These are phyloP conservation scores for Yamadazyma kitorensis DNA, from an alignment of 805 yeast genomes.

Conservation along the genomic window DNA sequence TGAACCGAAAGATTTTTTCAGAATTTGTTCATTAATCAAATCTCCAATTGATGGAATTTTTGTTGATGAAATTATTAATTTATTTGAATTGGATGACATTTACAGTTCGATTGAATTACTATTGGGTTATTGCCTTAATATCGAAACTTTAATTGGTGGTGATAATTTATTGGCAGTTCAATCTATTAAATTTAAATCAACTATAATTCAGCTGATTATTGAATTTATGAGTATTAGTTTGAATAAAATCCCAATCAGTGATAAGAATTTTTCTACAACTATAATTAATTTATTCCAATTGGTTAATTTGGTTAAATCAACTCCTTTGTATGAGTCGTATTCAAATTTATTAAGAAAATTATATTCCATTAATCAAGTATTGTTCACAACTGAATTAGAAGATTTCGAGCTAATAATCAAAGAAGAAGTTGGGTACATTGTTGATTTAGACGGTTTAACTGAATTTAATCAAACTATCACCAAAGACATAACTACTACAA, in stretches of 20 bases:
- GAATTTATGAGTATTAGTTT: slow-evolving; percentile 24
- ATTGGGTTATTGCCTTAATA: slow-evolving; percentile 28
- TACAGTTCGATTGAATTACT: slow-evolving; percentile 26
- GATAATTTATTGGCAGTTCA: slow-evolving; percentile 35
- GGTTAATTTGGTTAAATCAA: slow-evolving; percentile 30
- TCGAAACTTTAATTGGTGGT: slow-evolving; percentile 25
- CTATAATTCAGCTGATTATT: slow-evolving; percentile 25
- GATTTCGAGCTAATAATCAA: slow-evolving; percentile 19
- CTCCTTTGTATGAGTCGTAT: slow-evolving; percentile 22
- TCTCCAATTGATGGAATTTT: slow-evolving; percentile 19
- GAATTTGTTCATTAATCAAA: slow-evolving; percentile 26
- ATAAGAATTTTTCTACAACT: slow-evolving; percentile 25
- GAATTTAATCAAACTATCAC: slow-evolving; percentile 11
- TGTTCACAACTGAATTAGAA: slow-evolving; percentile 26
- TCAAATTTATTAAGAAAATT: slow-evolving; percentile 24
- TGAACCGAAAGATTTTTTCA: slow-evolving; percentile 31
- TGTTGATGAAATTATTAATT: slow-evolving; percentile 20
- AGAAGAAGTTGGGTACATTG: slow-evolving; percentile 31
- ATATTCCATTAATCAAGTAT: slow-evolving; percentile 24
- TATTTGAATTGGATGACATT: slow-evolving; percentile 25
- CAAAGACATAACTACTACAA: slow-evolving; percentile 16
- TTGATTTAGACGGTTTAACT: slow-evolving; percentile 27
- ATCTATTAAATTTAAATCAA: slow-evolving; percentile 30
- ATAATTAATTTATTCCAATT: slow-evolving; percentile 27
- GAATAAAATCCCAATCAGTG: slow-evolving; percentile 33